These are phyloP conservation scores for Quercus gilva DNA, from an alignment of 306 rosid species.

Conservation along the genomic window DNA sequence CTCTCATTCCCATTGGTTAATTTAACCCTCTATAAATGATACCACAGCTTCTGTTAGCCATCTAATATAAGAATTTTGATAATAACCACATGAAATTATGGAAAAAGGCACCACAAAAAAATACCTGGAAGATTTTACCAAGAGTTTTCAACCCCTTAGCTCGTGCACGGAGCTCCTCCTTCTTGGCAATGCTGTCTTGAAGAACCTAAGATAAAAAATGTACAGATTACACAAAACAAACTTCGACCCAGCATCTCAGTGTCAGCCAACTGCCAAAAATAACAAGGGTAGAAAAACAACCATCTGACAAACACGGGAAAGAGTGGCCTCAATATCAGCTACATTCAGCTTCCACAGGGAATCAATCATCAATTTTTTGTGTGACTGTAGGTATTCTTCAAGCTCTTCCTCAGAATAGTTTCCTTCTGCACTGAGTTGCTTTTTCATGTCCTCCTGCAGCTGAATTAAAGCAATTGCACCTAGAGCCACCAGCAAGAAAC, in stretches of 20 bases:
- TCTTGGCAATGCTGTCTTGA: slow-evolving; percentile 77
- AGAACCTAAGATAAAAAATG: slow-evolving; percentile 68
- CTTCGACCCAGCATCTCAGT: not conserved
- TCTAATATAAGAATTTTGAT: slow-evolving; percentile 7
- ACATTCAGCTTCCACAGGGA: slow-evolving; percentile 99
- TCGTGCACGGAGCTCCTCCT: slow-evolving; percentile 91
- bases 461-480: slow-evolving; percentile 97
- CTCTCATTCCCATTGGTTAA: slow-evolving; percentile 57
- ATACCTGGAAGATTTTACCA: slow-evolving; percentile 96
- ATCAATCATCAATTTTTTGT: slow-evolving; percentile 90
- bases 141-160: slow-evolving; percentile 97
- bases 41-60: slow-evolving; percentile 28
- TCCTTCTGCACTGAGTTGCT: slow-evolving; percentile 87
- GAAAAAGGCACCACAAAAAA: slow-evolving; percentile 14
- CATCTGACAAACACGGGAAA: slow-evolving; percentile 96
- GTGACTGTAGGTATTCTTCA: slow-evolving; percentile 79
- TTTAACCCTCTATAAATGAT: slow-evolving; percentile 66
- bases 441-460: slow-evolving; percentile 98
- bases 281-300: slow-evolving; percentile 40
- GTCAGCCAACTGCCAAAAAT: not conserved
- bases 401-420: slow-evolving; percentile 91
- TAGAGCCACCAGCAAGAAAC: slow-evolving; percentile 36
- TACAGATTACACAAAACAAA: slow-evolving; percentile 25
- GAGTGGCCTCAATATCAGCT: slow-evolving; percentile 96
- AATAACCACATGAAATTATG: slow-evolving; percentile 4